Percentiles rank a stretch among this genome's conserved stretches.
Evolutionary conservation across 2,329 filamentous ascomycete species (phyloP).

Genomic region (Talaromyces sp.): DNA sequence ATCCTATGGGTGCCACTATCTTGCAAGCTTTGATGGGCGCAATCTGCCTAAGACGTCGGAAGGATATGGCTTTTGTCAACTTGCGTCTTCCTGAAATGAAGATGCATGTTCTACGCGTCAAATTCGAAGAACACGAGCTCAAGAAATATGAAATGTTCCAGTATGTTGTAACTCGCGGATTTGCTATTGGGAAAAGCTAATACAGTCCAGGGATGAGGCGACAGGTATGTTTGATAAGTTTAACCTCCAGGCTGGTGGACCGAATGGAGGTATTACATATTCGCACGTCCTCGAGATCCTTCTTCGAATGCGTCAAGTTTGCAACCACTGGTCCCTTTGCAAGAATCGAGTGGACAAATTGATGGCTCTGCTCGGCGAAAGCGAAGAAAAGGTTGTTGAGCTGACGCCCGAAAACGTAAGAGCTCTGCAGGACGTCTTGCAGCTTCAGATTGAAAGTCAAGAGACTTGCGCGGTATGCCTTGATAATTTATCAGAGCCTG

Average conservation of each 20-base stretch:
- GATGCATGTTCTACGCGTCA: slow-evolving; percentile 71
- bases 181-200: slow-evolving; percentile 28
- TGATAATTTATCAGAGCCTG: slow-evolving; percentile 65
- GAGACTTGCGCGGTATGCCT: slow-evolving; percentile 83
- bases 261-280: slow-evolving; percentile 56
- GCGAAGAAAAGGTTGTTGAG: slow-evolving; percentile 60
- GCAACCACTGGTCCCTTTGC: slow-evolving; percentile 84
- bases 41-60: slow-evolving; percentile 74
- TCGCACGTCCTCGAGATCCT: slow-evolving; percentile 75
- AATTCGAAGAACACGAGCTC: slow-evolving; percentile 69
- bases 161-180: slow-evolving; percentile 40
- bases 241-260: slow-evolving; percentile 28
- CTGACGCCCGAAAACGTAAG: slow-evolving; percentile 68
- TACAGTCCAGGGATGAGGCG: slow-evolving; percentile 59
- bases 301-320: slow-evolving; percentile 77
- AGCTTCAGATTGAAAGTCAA: slow-evolving; percentile 71
- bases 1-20: slow-evolving; percentile 57
- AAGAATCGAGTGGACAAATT: slow-evolving; percentile 70
- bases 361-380: slow-evolving; percentile 60
- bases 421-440: slow-evolving; percentile 70
- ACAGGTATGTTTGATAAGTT: slow-evolving; percentile 65
- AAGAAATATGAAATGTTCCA: slow-evolving; percentile 72
- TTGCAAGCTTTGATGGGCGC: slow-evolving; percentile 75
- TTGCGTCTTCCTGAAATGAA: slow-evolving; percentile 71
- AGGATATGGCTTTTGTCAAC: slow-evolving; percentile 85